Evolutionary conservation across 2,329 filamentous ascomycete genomes (phyloP).

Genomic region (Paracoccidioides brasiliensis): DNA sequence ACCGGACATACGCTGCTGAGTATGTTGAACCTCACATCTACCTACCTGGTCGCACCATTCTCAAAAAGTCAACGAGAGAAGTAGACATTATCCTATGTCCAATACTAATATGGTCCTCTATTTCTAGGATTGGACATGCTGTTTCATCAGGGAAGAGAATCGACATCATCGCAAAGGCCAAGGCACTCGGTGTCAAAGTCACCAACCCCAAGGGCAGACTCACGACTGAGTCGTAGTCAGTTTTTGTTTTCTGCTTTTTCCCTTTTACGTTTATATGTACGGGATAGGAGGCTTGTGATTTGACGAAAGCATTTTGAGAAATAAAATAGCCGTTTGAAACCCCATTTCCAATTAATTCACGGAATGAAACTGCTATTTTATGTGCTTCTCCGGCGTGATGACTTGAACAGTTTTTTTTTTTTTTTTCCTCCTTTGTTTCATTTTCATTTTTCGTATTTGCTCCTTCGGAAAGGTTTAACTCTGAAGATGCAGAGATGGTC

Average conservation of each 20-base stretch:
- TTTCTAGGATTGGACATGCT: conserved; percentile 77
- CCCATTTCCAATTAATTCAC: conserved; percentile 1
- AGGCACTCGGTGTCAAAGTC: conserved; percentile 98
- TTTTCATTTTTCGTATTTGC: background rate
- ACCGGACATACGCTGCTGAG: conserved; percentile 97
- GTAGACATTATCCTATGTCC: conserved; percentile 4
- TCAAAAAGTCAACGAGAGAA: background rate
- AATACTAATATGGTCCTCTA: conserved; percentile 24
- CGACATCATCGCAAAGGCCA: conserved; percentile 92
- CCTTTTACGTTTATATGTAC: conserved; percentile 2
- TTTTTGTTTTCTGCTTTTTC: background rate
- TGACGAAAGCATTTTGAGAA: background rate
- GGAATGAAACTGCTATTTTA: conserved; percentile 3
- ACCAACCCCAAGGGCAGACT: conserved; percentile 99
- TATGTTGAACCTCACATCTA: conserved; percentile 41
- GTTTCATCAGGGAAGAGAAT: conserved; percentile 98
- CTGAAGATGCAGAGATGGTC: no score
- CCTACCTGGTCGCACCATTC: background rate
- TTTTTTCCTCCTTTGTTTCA: background rate
- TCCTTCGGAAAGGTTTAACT: background rate
- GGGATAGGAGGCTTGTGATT: conserved; percentile 1
- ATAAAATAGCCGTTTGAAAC: conserved; percentile 1
- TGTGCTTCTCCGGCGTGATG: background rate
- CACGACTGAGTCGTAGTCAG: conserved; percentile 59
- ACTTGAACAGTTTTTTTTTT: background rate